Conservation (phyloP, 345 rosid species). For the Pseudoturritis turrita region DNA sequence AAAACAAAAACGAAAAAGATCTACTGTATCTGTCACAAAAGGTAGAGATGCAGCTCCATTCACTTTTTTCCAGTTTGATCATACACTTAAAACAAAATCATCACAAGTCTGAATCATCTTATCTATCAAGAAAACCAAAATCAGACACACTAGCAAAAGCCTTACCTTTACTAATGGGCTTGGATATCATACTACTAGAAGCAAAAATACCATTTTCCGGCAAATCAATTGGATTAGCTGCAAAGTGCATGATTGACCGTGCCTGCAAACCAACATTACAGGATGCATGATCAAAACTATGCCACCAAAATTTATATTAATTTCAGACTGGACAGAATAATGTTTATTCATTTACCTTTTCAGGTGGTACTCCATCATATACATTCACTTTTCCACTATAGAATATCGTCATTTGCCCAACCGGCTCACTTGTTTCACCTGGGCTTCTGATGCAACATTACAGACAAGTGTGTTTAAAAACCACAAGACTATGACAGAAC, state of each 20-base stretch:
- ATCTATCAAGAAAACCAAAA: background rate
- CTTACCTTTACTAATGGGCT: constrained; percentile 51
- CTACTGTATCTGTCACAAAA: background rate
- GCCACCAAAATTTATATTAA: constrained; percentile 31
- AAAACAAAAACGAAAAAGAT: background rate
- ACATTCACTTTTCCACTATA: constrained; percentile 92
- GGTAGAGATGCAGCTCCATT: constrained; percentile 4
- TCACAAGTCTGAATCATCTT: constrained; percentile 1
- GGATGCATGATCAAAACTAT: constrained; percentile 38
- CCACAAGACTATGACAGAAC: background rate
- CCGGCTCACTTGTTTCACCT: constrained; percentile 35
- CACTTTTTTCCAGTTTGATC: background rate
- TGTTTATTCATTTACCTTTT: constrained; percentile 64
- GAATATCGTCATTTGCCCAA: constrained; percentile 88
- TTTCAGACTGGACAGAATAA: constrained; percentile 37
- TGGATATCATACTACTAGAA: constrained; percentile 39
- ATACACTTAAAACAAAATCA: background rate
- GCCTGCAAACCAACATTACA: constrained; percentile 70
- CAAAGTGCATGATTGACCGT: constrained; percentile 71
- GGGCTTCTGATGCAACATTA: constrained; percentile 46
- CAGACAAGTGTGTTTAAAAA: constrained; percentile 4
- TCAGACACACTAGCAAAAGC: constrained; percentile 23
- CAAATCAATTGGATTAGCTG: constrained; percentile 57
- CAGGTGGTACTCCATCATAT: constrained; percentile 72
- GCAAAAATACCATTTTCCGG: constrained; percentile 42